phyloP scores from a whole-genome alignment of 2,329 filamentous ascomycete genomes.

The Cercospora sesami region DNA sequence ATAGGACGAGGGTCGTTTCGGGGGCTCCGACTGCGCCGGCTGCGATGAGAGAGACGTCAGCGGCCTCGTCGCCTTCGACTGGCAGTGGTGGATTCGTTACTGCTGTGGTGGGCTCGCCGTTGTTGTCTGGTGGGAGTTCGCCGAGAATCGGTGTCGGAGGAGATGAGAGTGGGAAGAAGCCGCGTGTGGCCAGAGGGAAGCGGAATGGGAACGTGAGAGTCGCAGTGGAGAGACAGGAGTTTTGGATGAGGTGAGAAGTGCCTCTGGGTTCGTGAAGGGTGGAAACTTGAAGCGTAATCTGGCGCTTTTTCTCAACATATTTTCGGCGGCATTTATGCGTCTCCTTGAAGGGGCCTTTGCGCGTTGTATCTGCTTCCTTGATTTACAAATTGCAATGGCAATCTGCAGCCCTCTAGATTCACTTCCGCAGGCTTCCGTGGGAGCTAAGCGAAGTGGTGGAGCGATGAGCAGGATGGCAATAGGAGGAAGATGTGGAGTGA shows the following conservation, averaged over 20 bases:
- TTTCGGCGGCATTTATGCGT: too few relatives aligned
- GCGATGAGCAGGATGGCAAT: not conserved
- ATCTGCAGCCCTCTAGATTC: not conserved
- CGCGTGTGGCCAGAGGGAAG: not conserved
- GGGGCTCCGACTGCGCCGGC: not conserved
- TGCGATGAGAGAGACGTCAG: not conserved
- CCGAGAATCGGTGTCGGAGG: not conserved
- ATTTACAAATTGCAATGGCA: not conserved
- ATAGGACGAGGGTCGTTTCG: not conserved
- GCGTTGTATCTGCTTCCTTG: too few relatives aligned
- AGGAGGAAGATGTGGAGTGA: not conserved
- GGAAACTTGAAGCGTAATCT: too few relatives aligned
- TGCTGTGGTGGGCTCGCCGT: not conserved
- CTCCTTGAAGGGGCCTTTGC: too few relatives aligned
- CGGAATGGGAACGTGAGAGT: not conserved
- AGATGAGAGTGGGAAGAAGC: not conserved
- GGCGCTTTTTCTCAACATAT: too few relatives aligned
- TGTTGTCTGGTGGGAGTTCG: not conserved
- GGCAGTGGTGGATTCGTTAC: not conserved
- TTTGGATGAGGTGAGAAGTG: not conserved
- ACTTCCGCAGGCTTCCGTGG: accelerated
- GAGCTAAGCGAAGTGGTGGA: not conserved
- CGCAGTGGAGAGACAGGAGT: not conserved
- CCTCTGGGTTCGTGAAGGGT: too few relatives aligned
- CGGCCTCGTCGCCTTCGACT: not conserved